Evolutionary conservation across 148 eudicot species (phyloP), one percentile per base, ranked within the genome.

Genomic region (Limonium bicolor): DNA sequence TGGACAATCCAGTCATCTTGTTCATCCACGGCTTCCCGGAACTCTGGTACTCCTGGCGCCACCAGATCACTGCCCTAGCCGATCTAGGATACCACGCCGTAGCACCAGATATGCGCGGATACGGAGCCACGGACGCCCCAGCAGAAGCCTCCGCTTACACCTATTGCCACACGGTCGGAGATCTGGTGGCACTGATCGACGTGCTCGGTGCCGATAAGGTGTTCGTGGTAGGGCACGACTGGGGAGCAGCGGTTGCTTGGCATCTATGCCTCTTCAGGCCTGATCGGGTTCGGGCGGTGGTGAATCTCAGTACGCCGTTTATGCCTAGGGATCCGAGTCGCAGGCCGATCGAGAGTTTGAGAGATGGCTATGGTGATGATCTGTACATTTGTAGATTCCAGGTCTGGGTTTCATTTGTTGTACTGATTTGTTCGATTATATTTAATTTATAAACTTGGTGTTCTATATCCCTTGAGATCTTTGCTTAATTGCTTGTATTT

Each of bases 21-120:
- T 53, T 75, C 69, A 53, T 79, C 51, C 87, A 75, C 48, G 79
- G 82, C 38, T 79, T 78, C 50, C 82, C 78, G 0, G 76, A 74
- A 29, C 72, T 71, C 53, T 78, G 87, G 87, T 74, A 68, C 69
- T 40, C 76, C 0, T 74, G 87, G 78, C 68, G 80, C 30, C 82
- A 75, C 69, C 87, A 75, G 60, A 62, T 79, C 51, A 49, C 49
- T 13, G 58, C 41, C 27, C 66, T 79, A 11, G 61, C 87, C 1
- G 52, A 72, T 46, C 49, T 29, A 4, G 78, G 79, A 27, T 79
- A 68, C 65, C 76, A 60, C 13, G 61, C 69, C 2, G 65, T 74
- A 20, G 82, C 82, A 5, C 87, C 87, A 16, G 87, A 74, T 32
- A 67, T 78, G 66, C 69, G 87, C 13, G 82, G 79, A 35, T 79